Base-by-base conservation (phyloP, 108 stramenopile species). In the Schizochytrium sp. region DNA sequence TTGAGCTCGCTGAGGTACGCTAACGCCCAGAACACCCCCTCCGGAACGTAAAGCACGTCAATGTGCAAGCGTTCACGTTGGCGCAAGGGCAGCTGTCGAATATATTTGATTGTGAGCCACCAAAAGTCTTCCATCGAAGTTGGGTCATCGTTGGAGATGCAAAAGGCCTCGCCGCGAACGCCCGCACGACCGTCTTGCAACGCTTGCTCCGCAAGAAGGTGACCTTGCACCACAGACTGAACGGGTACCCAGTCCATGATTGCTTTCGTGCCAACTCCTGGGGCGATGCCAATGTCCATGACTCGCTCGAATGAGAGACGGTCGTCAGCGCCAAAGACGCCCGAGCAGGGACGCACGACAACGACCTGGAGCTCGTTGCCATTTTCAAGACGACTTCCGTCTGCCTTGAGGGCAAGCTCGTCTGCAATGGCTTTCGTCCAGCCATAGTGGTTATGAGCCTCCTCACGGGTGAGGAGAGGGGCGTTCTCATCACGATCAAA, bases 321-420 rank as follows among this genome's bases (percentile, higher is more conserved):
- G 76, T 83, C 76, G 51, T 83, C 76, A 6, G 76, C 76, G 45
- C 76, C 76, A 83, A 83, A 83, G 48, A 83, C 76, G 28, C 76
- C 76, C n/a, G 76, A 83, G 51, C 76, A 83, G 28, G 76, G 76
- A 8, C 76, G 76, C 19, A 83, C 76, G 25, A 83, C 76, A 14
- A 83, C 76, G 23, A 83, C 76, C 48, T 53, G 18, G n/a, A 83
- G 51, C 48, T 83, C 76, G 23, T 34, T 12, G n/a, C 76, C 76
- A 23, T 83, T 34, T 47, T 10, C 76, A 45, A 55, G 76, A 14
- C 28, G 19, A 45, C 19, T 28, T 6, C 76, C 76, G 51, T 83
- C 76, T 12, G 76, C 76, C n/a, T 83, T 53, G 51, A 83, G 76
- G 10, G 48, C 12, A 12, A 83, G 19, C 25, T 83, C 48, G 28